These are phyloP conservation scores for Moricandia moricandioides DNA, from an alignment of 345 rosid species.

Conservation along the genomic window DNA sequence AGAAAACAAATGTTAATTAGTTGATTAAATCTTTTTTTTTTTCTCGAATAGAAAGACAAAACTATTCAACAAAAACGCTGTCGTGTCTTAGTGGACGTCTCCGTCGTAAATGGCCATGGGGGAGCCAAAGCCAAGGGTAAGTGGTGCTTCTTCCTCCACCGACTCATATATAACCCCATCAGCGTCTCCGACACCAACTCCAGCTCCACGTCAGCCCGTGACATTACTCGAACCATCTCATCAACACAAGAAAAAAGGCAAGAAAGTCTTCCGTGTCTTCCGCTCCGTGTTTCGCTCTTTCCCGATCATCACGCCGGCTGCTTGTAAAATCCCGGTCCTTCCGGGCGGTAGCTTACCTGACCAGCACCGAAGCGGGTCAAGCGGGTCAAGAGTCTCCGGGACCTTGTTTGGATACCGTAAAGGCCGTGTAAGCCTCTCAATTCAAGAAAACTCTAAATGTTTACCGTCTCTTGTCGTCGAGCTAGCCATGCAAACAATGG, in stretches of 20 bases:
- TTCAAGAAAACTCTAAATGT: slow-evolving; percentile 67
- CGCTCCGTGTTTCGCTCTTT: slow-evolving; percentile 75
- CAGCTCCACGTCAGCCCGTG: slow-evolving; percentile 35
- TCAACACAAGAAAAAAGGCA: slow-evolving; percentile 47
- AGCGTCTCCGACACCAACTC: slow-evolving; percentile 34
- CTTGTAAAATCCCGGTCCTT: slow-evolving; percentile 55
- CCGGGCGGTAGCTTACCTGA: slow-evolving; percentile 48
- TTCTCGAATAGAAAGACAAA: slow-evolving; percentile 5
- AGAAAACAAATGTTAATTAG: not conserved
- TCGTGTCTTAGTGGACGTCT: slow-evolving; percentile 16
- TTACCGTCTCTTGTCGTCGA: slow-evolving; percentile 62
- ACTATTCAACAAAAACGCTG: slow-evolving; percentile 6
- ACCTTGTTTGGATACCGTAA: slow-evolving; percentile 74
- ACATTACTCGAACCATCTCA: slow-evolving; percentile 71
- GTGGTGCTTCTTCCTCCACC: slow-evolving; percentile 32
- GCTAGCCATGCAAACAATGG: slow-evolving; percentile 59
- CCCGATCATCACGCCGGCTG: slow-evolving; percentile 64
- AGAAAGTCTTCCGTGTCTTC: slow-evolving; percentile 56
- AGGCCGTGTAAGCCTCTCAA: slow-evolving; percentile 64
- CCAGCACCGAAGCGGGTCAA: slow-evolving; percentile 31
- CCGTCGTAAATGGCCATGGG: slow-evolving; percentile 48
- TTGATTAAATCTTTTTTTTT: not conserved
- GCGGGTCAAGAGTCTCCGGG: slow-evolving; percentile 49
- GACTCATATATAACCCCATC: slow-evolving; percentile 24
- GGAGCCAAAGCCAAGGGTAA: slow-evolving; percentile 45